These are phyloP conservation scores for Bacidia rubella DNA, from an alignment of 495 filamentous ascomycete species.

Conservation along the genomic window DNA sequence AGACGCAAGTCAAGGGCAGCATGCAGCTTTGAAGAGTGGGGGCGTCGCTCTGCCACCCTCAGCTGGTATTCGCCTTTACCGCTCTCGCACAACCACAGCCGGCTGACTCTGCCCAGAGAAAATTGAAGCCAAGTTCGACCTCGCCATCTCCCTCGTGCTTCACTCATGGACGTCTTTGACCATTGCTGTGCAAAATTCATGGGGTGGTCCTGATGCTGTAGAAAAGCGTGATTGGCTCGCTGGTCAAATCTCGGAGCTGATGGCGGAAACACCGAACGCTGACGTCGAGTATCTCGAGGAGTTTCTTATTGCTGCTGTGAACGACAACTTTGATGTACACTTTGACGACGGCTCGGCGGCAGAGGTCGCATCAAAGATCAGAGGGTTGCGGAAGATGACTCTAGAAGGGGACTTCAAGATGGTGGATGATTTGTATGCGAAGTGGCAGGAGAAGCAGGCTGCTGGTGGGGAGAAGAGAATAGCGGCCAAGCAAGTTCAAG, in stretches of 20 bases:
- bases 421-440: constrained; percentile 53
- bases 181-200: constrained; percentile 72
- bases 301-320: constrained; percentile 75
- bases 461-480: constrained; percentile 36
- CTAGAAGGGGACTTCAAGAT: constrained; percentile 48
- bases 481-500: constrained; percentile 45
- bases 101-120: constrained; percentile 16
- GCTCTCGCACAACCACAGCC: background rate
- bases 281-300: constrained; percentile 74
- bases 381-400: constrained; percentile 49
- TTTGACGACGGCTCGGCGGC: constrained; percentile 79
- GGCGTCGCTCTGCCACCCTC: constrained; percentile 19
- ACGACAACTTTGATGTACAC: constrained; percentile 85
- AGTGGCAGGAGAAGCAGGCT: constrained; percentile 44
- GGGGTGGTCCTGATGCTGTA: constrained; percentile 70
- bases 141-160: constrained; percentile 64
- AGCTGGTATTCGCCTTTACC: constrained; percentile 6
- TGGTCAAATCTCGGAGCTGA: constrained; percentile 72
- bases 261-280: constrained; percentile 55
- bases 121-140: constrained; percentile 51
- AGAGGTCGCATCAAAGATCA: constrained; percentile 56
- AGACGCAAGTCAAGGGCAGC: background rate
- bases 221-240: constrained; percentile 97
- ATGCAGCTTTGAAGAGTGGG: background rate
- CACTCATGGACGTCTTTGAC: constrained; percentile 76